These are phyloP conservation scores for Mimosa bimucronata DNA, from an alignment of 306 rosid genomes.

Conservation along the genomic window DNA sequence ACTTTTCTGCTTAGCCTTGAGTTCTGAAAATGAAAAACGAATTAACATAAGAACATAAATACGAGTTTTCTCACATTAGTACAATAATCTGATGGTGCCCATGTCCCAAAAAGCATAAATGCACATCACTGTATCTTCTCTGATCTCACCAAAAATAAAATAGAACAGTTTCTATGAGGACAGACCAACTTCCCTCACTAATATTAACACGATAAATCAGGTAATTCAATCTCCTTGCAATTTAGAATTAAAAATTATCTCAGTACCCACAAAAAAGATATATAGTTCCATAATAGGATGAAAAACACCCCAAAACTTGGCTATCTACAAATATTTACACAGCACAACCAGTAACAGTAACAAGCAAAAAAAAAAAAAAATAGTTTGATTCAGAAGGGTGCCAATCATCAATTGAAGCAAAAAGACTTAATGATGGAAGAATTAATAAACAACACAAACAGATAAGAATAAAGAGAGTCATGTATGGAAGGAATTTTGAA, in stretches of 20 bases:
- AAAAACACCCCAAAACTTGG: constrained; percentile 1
- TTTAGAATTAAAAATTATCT: background rate
- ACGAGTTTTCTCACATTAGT: background rate
- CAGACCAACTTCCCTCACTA: background rate
- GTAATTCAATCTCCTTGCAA: constrained; percentile 3
- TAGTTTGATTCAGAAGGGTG: background rate
- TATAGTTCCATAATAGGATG: background rate
- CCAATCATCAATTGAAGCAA: constrained; percentile 2
- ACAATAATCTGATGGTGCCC: background rate
- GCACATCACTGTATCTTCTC: background rate
- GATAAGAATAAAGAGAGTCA: background rate
- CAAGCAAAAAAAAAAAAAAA: background rate
- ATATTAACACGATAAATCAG: background rate
- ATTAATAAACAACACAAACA: constrained; percentile 6
- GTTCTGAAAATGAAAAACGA: constrained; percentile 49
- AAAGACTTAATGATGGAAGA: constrained; percentile 7
- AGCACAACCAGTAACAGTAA: background rate
- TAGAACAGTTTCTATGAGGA: background rate
- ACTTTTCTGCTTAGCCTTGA: constrained; percentile 43
- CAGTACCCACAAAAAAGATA: background rate
- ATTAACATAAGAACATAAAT: constrained; percentile 6
- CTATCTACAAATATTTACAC: background rate
- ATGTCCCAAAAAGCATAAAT: background rate
- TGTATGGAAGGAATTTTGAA: background rate
- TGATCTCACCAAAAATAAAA: background rate